Base-by-base conservation (phyloP, 2,329 filamentous ascomycete species). In the Thelonectria olida region DNA sequence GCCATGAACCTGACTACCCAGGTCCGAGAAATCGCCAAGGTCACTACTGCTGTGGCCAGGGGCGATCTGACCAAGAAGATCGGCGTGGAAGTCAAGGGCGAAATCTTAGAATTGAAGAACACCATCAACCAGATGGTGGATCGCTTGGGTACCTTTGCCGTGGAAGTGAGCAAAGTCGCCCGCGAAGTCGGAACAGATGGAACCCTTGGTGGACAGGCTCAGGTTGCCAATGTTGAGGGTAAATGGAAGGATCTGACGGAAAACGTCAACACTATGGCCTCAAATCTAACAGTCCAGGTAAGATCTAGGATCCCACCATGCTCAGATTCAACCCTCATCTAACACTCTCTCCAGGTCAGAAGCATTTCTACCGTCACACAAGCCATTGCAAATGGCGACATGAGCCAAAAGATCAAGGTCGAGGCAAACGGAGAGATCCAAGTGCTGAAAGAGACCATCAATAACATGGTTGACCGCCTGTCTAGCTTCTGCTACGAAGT, bases 111-210 rank as follows among this genome's bases (percentile, higher is more conserved):
- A 75, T 83, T 99, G 64, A 99, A 99, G 81, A 93, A 94, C 73
- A 99, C 95, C 7, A 98, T 98, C 82, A 98, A 98, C 78, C 96
- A 92, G 74, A 98, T 98, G 95, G 96, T 98, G 75, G 95, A 98
- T 78, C 93, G 97, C 72, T 85, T 98, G 44, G 93, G 96, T 70
- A 95, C 95, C 45, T 98, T 98, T 76, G 95, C 95, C 58, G 96
- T 96, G 69, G 94, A 98, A 77, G 95, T 98, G 75, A 97, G 95
- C 76, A 94, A 96, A 76, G 90, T 98, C 67, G 95, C 95, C 49
- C 90, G 93, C 75, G 95, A 98, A 80, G 95, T 98, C 82, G 95
- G 95, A 70, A 98, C 95, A 2, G 95, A 98, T 77, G 95, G 95
- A 67, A 95, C 93, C 49, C 87, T 98, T 39, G 95, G 95, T 70